Conservation (phyloP, 1,284 basidiomycete species). For the Moniliophthora roreri region DNA sequence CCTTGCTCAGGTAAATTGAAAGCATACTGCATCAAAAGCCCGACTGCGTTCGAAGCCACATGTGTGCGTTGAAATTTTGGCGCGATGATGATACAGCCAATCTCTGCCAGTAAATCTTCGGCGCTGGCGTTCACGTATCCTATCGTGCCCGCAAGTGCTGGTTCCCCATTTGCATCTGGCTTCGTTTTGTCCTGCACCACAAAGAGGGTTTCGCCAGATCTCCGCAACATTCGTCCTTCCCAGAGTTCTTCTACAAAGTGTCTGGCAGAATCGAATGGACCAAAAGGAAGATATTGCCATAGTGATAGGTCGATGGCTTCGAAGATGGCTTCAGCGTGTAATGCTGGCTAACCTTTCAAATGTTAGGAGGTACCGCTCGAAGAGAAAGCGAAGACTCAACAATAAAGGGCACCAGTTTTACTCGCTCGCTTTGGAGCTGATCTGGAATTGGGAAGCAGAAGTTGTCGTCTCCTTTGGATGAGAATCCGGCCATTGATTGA, state of each 20-base stretch:
- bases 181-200: constrained; percentile 47
- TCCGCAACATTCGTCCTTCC: constrained; percentile 25
- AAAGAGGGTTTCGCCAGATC: constrained; percentile 39
- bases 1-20: constrained; percentile 45
- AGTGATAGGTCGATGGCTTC: constrained; percentile 16
- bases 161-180: background rate
- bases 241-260: constrained; percentile 30
- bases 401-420: constrained; percentile 36
- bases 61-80: constrained; percentile 66
- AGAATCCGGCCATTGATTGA: no score
- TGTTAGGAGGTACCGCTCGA: constrained; percentile 18
- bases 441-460: constrained; percentile 36
- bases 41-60: constrained; percentile 60
- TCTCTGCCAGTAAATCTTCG: constrained; percentile 42
- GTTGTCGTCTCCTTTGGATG: constrained; percentile 17
- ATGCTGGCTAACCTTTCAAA: constrained; percentile 12
- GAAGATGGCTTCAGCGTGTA: constrained; percentile 19
- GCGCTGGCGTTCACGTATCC: constrained; percentile 40
- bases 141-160: constrained; percentile 38
- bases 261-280: constrained; percentile 33
- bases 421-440: constrained; percentile 31
- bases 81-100: constrained; percentile 50
- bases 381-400: constrained; percentile 22
- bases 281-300: constrained; percentile 39
- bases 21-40: constrained; percentile 55